phyloP scores from a whole-genome alignment of 768 basidiomycete species.

The Termitomyces titanicus region DNA sequence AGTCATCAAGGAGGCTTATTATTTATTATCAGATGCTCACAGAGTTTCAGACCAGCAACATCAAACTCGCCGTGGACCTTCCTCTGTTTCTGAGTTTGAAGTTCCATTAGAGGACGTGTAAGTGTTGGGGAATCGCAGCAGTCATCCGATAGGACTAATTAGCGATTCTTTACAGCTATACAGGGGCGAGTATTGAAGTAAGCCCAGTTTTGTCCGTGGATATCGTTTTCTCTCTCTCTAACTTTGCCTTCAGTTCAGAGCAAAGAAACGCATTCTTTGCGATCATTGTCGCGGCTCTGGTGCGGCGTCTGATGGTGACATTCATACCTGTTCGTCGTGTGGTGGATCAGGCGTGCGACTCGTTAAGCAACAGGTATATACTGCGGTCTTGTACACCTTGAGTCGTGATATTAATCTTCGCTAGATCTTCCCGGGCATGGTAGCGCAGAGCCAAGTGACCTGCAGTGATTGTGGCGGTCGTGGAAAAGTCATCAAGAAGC shows the following conservation, averaged over 20 bases:
- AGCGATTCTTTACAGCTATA: slow-evolving; percentile 50
- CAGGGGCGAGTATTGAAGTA: slow-evolving; percentile 82
- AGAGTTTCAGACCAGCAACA: slow-evolving; percentile 43
- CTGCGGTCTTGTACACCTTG: background rate
- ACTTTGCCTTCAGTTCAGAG: slow-evolving; percentile 64
- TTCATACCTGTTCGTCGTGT: slow-evolving; percentile 84
- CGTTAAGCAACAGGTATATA: slow-evolving; percentile 69
- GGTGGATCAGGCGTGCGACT: slow-evolving; percentile 83
- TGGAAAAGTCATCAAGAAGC: slow-evolving; percentile 71
- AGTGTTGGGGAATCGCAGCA: slow-evolving; percentile 16
- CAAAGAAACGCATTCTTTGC: slow-evolving; percentile 89
- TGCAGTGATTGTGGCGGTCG: slow-evolving; percentile 85
- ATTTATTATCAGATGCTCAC: background rate
- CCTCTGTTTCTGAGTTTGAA: slow-evolving; percentile 78
- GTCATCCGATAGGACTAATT: background rate
- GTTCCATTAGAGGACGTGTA: slow-evolving; percentile 83
- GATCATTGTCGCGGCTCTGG: slow-evolving; percentile 97
- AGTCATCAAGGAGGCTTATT: slow-evolving; percentile 22
- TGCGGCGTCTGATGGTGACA: slow-evolving; percentile 84
- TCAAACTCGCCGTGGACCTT: slow-evolving; percentile 72
- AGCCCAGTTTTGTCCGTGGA: slow-evolving; percentile 20
- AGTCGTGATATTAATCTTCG: background rate
- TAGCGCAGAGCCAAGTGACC: slow-evolving; percentile 79
- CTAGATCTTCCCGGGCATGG: slow-evolving; percentile 93
- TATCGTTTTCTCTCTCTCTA: slow-evolving; percentile 17